phyloP scores from a whole-genome alignment of 495 filamentous ascomycete genomes.

The Apodospora peruviana region DNA sequence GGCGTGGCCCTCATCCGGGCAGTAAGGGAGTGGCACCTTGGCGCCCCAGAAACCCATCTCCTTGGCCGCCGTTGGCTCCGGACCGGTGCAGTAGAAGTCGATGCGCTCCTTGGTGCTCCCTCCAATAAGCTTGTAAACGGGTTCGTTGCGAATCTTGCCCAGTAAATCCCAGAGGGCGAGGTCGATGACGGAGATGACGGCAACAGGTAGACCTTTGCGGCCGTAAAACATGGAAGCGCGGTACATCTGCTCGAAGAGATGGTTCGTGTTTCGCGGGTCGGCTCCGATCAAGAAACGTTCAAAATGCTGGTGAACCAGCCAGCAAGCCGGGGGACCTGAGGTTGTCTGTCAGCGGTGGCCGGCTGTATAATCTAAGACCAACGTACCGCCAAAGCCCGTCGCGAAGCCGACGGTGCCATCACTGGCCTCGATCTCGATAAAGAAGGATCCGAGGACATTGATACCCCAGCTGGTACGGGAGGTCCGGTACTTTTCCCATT shows the following conservation, averaged over 20 bases:
- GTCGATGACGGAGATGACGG: constrained; percentile 90
- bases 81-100: constrained; percentile 91
- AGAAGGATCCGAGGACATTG: constrained; percentile 90
- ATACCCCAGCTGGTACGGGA: constrained; percentile 92
- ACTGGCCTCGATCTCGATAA: constrained; percentile 81
- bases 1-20: constrained; percentile 75
- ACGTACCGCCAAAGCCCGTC: constrained; percentile 78
- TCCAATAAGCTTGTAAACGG: constrained; percentile 91
- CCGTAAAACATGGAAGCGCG: constrained; percentile 93
- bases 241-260: constrained; percentile 94
- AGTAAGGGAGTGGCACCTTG: constrained; percentile 84
- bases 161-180: constrained; percentile 86
- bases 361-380: background rate
- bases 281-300: constrained; percentile 83
- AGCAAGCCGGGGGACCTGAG: constrained; percentile 75
- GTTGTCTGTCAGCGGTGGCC: background rate
- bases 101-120: constrained; percentile 74
- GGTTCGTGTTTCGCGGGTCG: constrained; percentile 82
- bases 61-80: constrained; percentile 72
- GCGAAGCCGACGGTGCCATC: constrained; percentile 90
- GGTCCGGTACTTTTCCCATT: constrained; percentile 78
- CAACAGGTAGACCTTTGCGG: constrained; percentile 81
- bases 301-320: constrained; percentile 88
- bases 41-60: constrained; percentile 80
- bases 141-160: constrained; percentile 84